Conservation (phyloP, 2,329 filamentous ascomycete genomes). For the Orbilia ellipsospora region DNA sequence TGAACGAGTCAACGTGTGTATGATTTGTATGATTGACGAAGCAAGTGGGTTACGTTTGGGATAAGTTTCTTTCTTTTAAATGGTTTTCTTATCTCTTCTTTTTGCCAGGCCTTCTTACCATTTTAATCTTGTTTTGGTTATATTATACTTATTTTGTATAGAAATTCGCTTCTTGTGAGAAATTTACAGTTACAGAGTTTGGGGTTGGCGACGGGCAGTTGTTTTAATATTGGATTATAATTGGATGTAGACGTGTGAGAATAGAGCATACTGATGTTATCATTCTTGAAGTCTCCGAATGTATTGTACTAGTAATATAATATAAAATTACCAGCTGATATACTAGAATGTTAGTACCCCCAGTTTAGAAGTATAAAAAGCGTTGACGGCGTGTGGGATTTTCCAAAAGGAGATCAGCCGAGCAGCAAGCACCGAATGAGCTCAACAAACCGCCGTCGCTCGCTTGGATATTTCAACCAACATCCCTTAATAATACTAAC, state of each 20-base stretch:
- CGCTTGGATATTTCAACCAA: conserved; percentile 2
- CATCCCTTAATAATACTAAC: neutral
- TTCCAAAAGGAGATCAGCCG: neutral
- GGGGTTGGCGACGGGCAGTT: neutral
- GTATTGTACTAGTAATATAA: no score
- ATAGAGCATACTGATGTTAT: no score
- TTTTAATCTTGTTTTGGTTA: neutral
- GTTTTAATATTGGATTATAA: neutral
- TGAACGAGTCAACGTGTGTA: neutral
- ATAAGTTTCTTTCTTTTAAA: neutral
- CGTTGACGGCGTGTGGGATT: neutral
- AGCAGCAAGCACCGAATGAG: neutral
- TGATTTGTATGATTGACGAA: conserved; percentile 17
- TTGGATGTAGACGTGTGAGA: neutral
- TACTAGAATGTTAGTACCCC: neutral
- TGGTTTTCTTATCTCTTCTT: neutral
- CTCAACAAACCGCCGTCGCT: neutral
- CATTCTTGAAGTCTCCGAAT: no score
- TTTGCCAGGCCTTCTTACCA: neutral
- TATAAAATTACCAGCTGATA: no score
- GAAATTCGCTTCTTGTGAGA: conserved; percentile 4
- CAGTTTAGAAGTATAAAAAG: neutral
- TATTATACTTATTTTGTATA: neutral
- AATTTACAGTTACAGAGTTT: neutral
- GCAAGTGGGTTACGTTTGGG: neutral